Base-by-base conservation (phyloP, 176 grass and related monocot species). In the Musa schizocarpa region DNA sequence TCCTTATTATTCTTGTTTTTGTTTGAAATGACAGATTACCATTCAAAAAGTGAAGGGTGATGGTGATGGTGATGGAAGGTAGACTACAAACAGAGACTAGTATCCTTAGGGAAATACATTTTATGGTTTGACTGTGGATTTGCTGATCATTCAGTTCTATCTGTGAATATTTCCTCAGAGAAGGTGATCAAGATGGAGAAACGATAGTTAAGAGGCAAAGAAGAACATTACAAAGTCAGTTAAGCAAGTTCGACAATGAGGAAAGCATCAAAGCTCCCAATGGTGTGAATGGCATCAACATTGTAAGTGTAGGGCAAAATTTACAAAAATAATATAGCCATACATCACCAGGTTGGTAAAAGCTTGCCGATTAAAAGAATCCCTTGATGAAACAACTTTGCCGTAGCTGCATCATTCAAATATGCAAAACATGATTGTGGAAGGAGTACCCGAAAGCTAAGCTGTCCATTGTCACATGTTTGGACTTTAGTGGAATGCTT, bases 11-110 rank as follows among this genome's bases (percentile, higher is more conserved):
- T 65, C n/a, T 70, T 6, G 8, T 17, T 78, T 83, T 73, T 13
- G 76, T 27, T 74, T n/a, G 9, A 74, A 53, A 75, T 95, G 96
- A 92, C 88, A 94, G 96, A 87, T 99, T 79, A 99, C 91, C 78
- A 88, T 99, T 71, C 88, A 99, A 81, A 89, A 88, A 82, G 82
- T 92, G 88, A 85, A 82, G 74, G 87, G 82, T 88, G 90, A 82
- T 65, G 84, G 82, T 88, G 90, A 82, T 65, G 84, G 85, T 73
- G 91, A 92, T 63, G 90, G 87, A 77, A 90, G 57, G 65, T 74
- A 74, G n/a, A 27, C 10, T 8, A 23, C 26, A 27, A 16, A 8
- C 14, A 56, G 21, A 17, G 12, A 56, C 20, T 27, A 74, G 53
- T 55, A 16, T 8, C 1, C 7, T 55, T 29, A 54, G 34, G 50